Conservation (phyloP, 352 stramenopile species). For the Phytophthora chlamydospora region DNA sequence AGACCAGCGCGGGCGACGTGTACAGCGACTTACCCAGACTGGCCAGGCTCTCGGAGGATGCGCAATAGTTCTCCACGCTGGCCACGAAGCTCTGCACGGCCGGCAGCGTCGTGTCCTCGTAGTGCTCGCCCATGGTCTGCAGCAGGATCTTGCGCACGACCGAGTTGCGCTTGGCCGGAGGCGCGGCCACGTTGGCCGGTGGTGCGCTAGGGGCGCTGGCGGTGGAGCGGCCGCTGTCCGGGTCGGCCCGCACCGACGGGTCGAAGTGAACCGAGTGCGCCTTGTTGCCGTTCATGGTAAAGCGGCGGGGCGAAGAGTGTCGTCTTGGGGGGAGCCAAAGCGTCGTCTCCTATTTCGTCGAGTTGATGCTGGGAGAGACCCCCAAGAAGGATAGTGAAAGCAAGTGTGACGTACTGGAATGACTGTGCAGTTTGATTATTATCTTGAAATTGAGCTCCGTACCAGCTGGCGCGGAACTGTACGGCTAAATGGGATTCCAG, state of each 20-base stretch:
- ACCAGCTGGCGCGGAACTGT: conserved; percentile 9
- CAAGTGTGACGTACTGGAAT: conserved; percentile 15
- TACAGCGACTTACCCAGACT: conserved; percentile 88
- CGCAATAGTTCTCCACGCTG: conserved; percentile 77
- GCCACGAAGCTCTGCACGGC: conserved; percentile 80
- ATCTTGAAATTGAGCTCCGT: background rate
- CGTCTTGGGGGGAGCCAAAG: conserved; percentile 6
- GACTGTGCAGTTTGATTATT: conserved; percentile 17
- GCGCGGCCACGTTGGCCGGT: conserved; percentile 13
- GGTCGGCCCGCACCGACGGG: conserved; percentile 55
- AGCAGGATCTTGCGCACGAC: conserved; percentile 79
- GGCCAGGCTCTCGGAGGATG: conserved; percentile 74
- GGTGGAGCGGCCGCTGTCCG: conserved; percentile 54
- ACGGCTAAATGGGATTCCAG: conserved; percentile 1
- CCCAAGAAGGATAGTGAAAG: conserved; percentile 7
- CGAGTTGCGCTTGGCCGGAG: conserved; percentile 37
- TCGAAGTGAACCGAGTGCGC: conserved; percentile 76
- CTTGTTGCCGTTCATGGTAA: conserved; percentile 60
- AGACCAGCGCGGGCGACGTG: conserved; percentile 73
- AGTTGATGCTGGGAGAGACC: conserved; percentile 25
- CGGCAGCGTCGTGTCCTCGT: conserved; percentile 67
- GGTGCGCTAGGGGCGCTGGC: conserved; percentile 8
- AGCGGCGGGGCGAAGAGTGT: background rate
- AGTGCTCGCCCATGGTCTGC: conserved; percentile 79
- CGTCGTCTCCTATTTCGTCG: conserved; percentile 26